These are phyloP conservation scores for Lipomyces kockii DNA, from an alignment of 805 yeast genomes.

Conservation along the genomic window DNA sequence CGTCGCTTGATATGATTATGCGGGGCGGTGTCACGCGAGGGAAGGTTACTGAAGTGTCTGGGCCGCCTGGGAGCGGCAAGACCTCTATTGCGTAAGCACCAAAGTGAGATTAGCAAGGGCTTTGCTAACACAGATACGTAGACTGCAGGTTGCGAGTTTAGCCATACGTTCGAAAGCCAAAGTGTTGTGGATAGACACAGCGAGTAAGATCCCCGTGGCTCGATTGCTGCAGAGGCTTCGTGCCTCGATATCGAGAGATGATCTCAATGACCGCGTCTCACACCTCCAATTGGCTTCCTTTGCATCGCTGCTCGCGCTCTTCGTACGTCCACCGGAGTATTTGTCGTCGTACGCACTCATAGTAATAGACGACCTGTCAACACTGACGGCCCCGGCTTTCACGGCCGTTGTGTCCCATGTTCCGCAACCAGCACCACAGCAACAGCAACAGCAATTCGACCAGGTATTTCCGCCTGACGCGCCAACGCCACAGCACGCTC, in stretches of 20 bases:
- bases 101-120: background rate
- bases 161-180: slow-evolving; percentile 14
- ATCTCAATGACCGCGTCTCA: slow-evolving; percentile 6
- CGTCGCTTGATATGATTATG: slow-evolving; percentile 21
- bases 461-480: background rate
- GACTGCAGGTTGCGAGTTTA: slow-evolving; percentile 22
- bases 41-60: slow-evolving; percentile 31
- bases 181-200: slow-evolving; percentile 34
- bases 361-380: slow-evolving; percentile 29
- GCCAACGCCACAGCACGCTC: background rate
- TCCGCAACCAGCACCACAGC: slow-evolving; percentile 5
- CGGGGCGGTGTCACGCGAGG: slow-evolving; percentile 32
- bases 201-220: slow-evolving; percentile 11
- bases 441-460: background rate
- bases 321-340: slow-evolving; percentile 22
- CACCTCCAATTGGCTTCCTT: slow-evolving; percentile 22
- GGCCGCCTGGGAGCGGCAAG: slow-evolving; percentile 36
- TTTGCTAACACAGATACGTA: background rate
- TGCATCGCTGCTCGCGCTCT: slow-evolving; percentile 21
- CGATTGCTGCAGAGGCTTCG: slow-evolving; percentile 12
- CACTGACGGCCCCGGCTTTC: slow-evolving; percentile 15
- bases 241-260: background rate
- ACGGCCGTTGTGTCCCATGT: slow-evolving; percentile 5
- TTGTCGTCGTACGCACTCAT: slow-evolving; percentile 15
- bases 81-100: slow-evolving; percentile 29